A percentile compares a stretch with the other conserved stretches of the same genome.
phyloP scores from a whole-genome alignment of 2,329 filamentous ascomycete genomes.

The Exophiala phaeomuriformis region DNA sequence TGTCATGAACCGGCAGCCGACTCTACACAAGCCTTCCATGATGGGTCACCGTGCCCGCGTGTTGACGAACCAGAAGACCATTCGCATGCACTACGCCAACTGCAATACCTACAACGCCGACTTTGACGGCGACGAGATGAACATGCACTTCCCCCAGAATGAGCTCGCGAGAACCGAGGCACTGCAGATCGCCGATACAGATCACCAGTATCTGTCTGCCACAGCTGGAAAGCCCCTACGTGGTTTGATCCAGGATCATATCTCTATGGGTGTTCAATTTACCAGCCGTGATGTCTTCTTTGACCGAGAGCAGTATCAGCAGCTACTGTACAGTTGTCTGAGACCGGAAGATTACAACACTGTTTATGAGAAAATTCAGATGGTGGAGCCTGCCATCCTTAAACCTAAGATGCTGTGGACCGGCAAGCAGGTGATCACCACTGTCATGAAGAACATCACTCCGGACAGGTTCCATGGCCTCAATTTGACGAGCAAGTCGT shows the following conservation, averaged over 20 bases:
- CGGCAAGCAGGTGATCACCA: slow-evolving; percentile 91
- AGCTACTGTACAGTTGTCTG: slow-evolving; percentile 84
- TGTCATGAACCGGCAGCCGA: slow-evolving; percentile 97
- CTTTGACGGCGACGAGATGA: slow-evolving; percentile 99
- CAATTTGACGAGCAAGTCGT: slow-evolving; percentile 70
- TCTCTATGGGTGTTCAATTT: slow-evolving; percentile 86
- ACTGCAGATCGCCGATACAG: slow-evolving; percentile 86
- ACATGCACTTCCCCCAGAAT: slow-evolving; percentile 99
- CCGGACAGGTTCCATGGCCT: slow-evolving; percentile 68
- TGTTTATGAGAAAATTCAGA: slow-evolving; percentile 69
- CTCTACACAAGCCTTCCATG: slow-evolving; percentile 95
- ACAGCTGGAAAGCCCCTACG: slow-evolving; percentile 89
- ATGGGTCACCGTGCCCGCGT: slow-evolving; percentile 96
- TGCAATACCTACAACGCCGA: slow-evolving; percentile 99
- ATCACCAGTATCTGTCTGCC: slow-evolving; percentile 91
- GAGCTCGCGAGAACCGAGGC: slow-evolving; percentile 91
- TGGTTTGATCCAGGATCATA: slow-evolving; percentile 96
- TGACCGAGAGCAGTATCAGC: slow-evolving; percentile 77
- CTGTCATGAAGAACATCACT: slow-evolving; percentile 84
- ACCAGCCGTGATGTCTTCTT: slow-evolving; percentile 92
- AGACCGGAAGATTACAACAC: slow-evolving; percentile 88
- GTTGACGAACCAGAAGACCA: slow-evolving; percentile 87
- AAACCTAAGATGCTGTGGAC: slow-evolving; percentile 83
- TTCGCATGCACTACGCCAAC: slow-evolving; percentile 99
- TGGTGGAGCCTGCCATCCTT: slow-evolving; percentile 71